Evolutionary conservation across 805 yeast genomes (phyloP), one percentile per base, ranked within the genome.

Genomic region (Suhomyces sp.): DNA sequence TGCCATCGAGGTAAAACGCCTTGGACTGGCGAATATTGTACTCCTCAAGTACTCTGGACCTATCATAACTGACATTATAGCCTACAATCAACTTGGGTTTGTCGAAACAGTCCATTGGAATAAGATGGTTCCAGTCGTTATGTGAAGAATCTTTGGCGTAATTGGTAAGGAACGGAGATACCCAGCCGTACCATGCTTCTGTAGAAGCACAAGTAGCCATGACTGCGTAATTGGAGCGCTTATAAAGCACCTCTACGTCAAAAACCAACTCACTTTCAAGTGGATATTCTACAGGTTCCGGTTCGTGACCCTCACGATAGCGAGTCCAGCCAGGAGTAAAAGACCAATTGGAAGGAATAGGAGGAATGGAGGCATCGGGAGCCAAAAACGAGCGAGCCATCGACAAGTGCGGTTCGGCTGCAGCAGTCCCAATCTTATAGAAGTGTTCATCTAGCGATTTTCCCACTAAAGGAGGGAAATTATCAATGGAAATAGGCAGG

Each of bases 141-240:
- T 57, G 50, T 17, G 71, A 62, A 2, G 67, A 60, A 5, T 74
- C 71, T 2, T 54, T 41, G 2, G 83, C 70, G 47, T 82, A 84
- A 2, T 80, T 81, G 1, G 87, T 77, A 19, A 94, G 67, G 65
- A 79, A 85, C 0, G 99, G 99, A 0, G 97, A 90, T 7, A 90
- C 85, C 99, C 99, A 94, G 0, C 86, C 84, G 64, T 92, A 94
- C 96, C 97, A 91, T 0, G 97, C 96, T 8, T 78, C 73, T 0
- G 77, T 66, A 0, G 97, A 84, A 1, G 79, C 85, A 9, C 97
- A 96, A 0, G 88, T 81, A 1, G 97, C 97, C 68, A 94, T 65
- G 0, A 88, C 82, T 0, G 98, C 86, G 64, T 83, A 92, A 3
- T 79, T 80, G 0, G 94, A 82, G 1, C 83, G 69, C 58, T 89